Evolutionary conservation across 2,329 filamentous ascomycete species (phyloP).

Genomic region (Lomentospora prolificans): DNA sequence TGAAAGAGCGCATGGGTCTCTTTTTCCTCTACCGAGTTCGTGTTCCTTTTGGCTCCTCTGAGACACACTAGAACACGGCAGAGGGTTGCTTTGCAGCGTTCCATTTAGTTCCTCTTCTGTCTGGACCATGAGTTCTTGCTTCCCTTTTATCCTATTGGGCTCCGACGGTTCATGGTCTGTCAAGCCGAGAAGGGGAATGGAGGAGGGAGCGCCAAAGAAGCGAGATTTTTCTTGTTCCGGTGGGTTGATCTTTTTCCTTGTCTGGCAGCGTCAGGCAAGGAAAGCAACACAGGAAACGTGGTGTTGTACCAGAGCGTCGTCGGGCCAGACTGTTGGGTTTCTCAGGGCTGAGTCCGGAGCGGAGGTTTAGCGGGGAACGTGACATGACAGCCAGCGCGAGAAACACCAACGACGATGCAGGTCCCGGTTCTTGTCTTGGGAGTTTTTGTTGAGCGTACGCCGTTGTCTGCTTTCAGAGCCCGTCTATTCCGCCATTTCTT

Average conservation of each 20-base stretch:
- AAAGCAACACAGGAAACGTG: neutral
- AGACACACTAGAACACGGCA: neutral
- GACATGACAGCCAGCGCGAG: neutral
- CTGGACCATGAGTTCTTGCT: neutral
- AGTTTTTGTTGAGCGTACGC: too few species aligned
- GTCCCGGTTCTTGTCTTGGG: too few species aligned
- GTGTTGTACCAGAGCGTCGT: neutral
- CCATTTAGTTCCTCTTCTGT: neutral
- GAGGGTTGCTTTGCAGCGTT: neutral
- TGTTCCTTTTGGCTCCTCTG: neutral
- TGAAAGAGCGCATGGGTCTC: neutral
- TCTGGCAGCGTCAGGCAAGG: neutral
- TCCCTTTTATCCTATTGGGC: neutral
- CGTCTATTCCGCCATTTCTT: too few species aligned
- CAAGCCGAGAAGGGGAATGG: too few species aligned
- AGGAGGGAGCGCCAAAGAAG: too few species aligned
- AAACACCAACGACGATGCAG: neutral
- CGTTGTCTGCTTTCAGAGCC: too few species aligned
- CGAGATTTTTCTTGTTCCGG: neutral
- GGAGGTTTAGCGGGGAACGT: too few species aligned
- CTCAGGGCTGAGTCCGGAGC: neutral
- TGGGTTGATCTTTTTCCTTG: neutral
- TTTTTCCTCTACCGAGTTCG: neutral
- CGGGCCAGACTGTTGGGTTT: slow-evolving; percentile 1
- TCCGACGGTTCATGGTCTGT: neutral